Evolutionary conservation across 1,139 yeast species (phyloP), one percentile per base, ranked within the genome.

Genomic region (Taphrina flavorubra): DNA sequence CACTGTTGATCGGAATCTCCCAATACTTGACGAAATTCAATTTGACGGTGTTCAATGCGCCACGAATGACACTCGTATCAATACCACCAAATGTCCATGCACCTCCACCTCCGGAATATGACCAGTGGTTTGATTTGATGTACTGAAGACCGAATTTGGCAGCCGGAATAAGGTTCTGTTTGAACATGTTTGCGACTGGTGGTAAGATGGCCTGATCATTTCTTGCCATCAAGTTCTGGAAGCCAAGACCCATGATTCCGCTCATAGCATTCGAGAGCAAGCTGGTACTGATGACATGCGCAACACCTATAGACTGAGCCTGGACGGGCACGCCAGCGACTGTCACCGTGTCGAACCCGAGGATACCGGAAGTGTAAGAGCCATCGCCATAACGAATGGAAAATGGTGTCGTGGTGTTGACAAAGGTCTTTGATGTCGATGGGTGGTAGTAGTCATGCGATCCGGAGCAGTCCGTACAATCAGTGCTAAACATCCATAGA

Each of bases 21-120:
- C 99, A 94, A 85, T 94, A 94, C 51, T 98, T 98, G 86, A 92
- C 90, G 85, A 98, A 90, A 83, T 98, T 90, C 71, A 94, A 94
- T 70, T 98, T 98, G 80, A 94, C 85, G 90, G 96, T 91, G 69
- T 92, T 88, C 75, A 94, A 83, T 74, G 92, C 86, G 72, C 98
- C 99, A 63, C 81, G 80, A 79, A 82, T 90, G 77, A 86, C 85
- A 72, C 86, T 78, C 73, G 86, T 83, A 77, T 92, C 97, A 75
- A 87, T 83, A 73, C 99, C 99, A 79, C 99, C 99, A 77, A 94
- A 89, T 39, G 97, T 91, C 74, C 95, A 96, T 72, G 87, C 85
- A 74, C 99, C 98, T 64, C 97, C 97, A 13, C 66, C 66, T 6
- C 67, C 66, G 51, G 16, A 39, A 36, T 60, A 59, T 25, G 51